Conservation (phyloP, 2,329 filamentous ascomycete species). For the Trichophyton schoenleinii region DNA sequence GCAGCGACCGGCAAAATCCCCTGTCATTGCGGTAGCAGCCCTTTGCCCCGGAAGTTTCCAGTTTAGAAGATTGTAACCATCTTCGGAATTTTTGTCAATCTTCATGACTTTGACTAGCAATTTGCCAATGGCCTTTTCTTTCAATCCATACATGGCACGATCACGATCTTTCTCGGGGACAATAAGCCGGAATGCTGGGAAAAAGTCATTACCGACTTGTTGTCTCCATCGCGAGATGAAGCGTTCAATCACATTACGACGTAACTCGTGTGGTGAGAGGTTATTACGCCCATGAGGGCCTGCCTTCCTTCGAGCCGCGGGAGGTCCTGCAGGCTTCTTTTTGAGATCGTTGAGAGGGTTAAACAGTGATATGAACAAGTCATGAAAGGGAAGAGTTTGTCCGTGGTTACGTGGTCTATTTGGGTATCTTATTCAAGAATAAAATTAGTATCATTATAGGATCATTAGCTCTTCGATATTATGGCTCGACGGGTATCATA, state of each 20-base stretch:
- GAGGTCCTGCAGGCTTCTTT: constrained; percentile 51
- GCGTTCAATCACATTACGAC: constrained; percentile 66
- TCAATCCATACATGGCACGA: constrained; percentile 82
- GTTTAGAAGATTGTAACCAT: constrained; percentile 70
- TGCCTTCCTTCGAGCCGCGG: constrained; percentile 43
- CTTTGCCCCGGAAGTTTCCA: constrained; percentile 80
- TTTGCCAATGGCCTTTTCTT: constrained; percentile 82
- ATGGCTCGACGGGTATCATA: constrained; percentile 14
- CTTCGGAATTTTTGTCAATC: constrained; percentile 80
- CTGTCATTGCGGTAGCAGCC: constrained; percentile 53
- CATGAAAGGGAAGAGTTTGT: constrained; percentile 69
- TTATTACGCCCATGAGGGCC: constrained; percentile 38
- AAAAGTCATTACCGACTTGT: constrained; percentile 84
- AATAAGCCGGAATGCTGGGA: constrained; percentile 81
- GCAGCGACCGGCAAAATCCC: constrained; percentile 85
- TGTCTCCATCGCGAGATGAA: constrained; percentile 81
- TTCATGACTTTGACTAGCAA: constrained; percentile 85
- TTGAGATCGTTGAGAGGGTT: constrained; percentile 68
- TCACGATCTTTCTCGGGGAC: constrained; percentile 88
- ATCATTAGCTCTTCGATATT: not conserved
- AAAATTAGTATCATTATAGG: not conserved
- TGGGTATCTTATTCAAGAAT: constrained; percentile 51
- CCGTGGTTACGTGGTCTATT: constrained; percentile 70
- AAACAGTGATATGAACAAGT: constrained; percentile 66
- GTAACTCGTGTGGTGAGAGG: constrained; percentile 61